These are phyloP conservation scores for Scolecobasidium constrictum DNA, from an alignment of 2,329 filamentous ascomycete genomes.

Conservation along the genomic window DNA sequence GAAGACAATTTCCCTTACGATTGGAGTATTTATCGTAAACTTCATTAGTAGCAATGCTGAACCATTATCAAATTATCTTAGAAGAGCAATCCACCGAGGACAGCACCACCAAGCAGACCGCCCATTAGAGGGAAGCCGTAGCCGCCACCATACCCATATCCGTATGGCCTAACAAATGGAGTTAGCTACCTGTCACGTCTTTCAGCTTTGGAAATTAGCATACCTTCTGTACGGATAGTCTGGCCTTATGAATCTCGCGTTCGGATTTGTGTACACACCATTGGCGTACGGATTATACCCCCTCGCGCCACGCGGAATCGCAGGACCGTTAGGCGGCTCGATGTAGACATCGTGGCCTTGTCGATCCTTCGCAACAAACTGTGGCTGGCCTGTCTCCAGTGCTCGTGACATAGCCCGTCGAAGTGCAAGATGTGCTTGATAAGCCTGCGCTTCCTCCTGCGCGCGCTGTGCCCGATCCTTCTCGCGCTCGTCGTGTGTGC, in stretches of 20 bases:
- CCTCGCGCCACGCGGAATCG: slow-evolving; percentile 20
- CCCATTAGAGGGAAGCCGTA: slow-evolving; percentile 34
- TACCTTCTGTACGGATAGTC: slow-evolving; percentile 32
- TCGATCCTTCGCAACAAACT: slow-evolving; percentile 42
- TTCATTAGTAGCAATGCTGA: too few species aligned
- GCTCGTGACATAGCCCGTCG: slow-evolving; percentile 41
- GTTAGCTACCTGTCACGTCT: too few species aligned
- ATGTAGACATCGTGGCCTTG: slow-evolving; percentile 48
- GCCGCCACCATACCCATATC: slow-evolving; percentile 34
- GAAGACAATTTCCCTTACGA: too few species aligned
- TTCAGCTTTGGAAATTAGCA: too few species aligned
- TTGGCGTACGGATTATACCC: slow-evolving; percentile 36
- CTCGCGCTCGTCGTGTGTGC: slow-evolving; percentile 45
- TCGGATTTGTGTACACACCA: slow-evolving; percentile 36
- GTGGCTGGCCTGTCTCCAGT: slow-evolving; percentile 43
- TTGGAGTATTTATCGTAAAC: too few species aligned
- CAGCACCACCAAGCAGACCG: slow-evolving; percentile 35
- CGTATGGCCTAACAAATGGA: slow-evolving; percentile 26
- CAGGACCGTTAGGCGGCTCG: slow-evolving; percentile 37
- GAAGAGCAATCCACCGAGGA: slow-evolving; percentile 33
- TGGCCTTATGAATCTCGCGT: slow-evolving; percentile 40
- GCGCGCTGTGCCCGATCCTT: slow-evolving; percentile 34
- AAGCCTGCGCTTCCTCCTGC: slow-evolving; percentile 40
- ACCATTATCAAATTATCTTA: too few species aligned
- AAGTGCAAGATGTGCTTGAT: slow-evolving; percentile 40